Conservation (phyloP, 2,329 filamentous ascomycete genomes). For the Pseudogymnoascus sp. region DNA sequence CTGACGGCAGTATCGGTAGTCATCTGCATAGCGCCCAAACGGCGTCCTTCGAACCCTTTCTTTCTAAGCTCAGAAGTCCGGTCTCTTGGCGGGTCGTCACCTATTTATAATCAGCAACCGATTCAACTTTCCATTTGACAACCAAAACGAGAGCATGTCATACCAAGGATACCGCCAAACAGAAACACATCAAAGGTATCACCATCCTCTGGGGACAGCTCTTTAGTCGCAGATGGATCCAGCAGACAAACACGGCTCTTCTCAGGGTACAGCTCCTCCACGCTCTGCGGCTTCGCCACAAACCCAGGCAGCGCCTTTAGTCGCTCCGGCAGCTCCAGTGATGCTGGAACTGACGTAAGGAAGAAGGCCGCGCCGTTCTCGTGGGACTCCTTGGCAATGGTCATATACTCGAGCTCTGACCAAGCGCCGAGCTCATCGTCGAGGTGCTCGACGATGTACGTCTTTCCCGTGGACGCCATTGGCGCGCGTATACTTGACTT, state of each 20-base stretch:
- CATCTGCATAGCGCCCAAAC: slow-evolving; percentile 91
- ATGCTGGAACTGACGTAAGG: slow-evolving; percentile 69
- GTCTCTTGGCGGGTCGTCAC: slow-evolving; percentile 90
- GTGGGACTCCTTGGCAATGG: slow-evolving; percentile 75
- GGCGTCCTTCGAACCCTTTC: slow-evolving; percentile 82
- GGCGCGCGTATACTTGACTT: background rate
- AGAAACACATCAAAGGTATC: slow-evolving; percentile 81
- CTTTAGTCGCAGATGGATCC: slow-evolving; percentile 74
- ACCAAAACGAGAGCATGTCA: slow-evolving; percentile 17
- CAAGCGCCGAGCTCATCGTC: slow-evolving; percentile 89
- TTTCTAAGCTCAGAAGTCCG: slow-evolving; percentile 90
- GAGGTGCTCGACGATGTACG: slow-evolving; percentile 92
- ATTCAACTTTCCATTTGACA: slow-evolving; percentile 7
- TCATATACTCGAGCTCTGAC: slow-evolving; percentile 87
- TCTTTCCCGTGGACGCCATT: slow-evolving; percentile 47
- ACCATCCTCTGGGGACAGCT: slow-evolving; percentile 76
- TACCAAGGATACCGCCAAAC: slow-evolving; percentile 93
- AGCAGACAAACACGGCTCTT: slow-evolving; percentile 79
- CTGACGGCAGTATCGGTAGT: slow-evolving; percentile 95
- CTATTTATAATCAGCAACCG: slow-evolving; percentile 37
- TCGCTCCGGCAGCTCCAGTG: slow-evolving; percentile 55
- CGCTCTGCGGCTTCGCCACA: slow-evolving; percentile 64
- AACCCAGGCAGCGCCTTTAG: slow-evolving; percentile 53
- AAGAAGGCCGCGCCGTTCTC: slow-evolving; percentile 62
- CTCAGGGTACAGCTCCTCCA: slow-evolving; percentile 72